Percentiles rank a stretch among this genome's conserved stretches.
Conservation (phyloP, 768 basidiomycete species). For the Cystoderma amianthinum region DNA sequence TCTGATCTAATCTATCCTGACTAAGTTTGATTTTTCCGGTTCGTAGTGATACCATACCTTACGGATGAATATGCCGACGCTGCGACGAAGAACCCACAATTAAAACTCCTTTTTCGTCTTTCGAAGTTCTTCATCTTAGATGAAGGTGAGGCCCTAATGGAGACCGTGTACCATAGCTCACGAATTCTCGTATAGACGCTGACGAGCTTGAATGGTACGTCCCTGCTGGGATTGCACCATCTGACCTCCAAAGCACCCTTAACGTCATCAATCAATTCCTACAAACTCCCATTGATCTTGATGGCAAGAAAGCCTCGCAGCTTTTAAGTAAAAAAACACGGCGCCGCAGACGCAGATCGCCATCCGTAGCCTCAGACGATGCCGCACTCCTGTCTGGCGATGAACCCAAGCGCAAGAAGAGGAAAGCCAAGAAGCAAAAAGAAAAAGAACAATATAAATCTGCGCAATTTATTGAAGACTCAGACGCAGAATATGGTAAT, state of each 20-base stretch:
- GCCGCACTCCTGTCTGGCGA: constrained; percentile 27
- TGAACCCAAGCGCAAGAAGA: constrained; percentile 39
- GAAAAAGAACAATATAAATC: constrained; percentile 66
- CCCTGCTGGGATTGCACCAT: constrained; percentile 61
- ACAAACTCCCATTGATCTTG: constrained; percentile 69
- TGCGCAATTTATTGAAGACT: constrained; percentile 89
- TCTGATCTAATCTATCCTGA: too few relatives aligned
- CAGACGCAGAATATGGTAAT: constrained; percentile 76
- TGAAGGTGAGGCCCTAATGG: constrained; percentile 43
- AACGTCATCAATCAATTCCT: constrained; percentile 83
- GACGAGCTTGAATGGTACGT: constrained; percentile 83
- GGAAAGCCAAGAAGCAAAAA: constrained; percentile 62
- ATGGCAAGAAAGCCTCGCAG: constrained; percentile 68
- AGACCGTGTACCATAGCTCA: neutral
- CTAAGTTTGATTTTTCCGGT: too few relatives aligned
- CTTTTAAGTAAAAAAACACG: constrained; percentile 62
- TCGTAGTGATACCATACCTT: constrained; percentile 67
- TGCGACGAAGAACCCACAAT: constrained; percentile 66
- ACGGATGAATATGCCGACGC: constrained; percentile 72
- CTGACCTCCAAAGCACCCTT: constrained; percentile 60
- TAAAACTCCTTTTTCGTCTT: constrained; percentile 83
- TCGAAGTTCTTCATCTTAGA: constrained; percentile 61
- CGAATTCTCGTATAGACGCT: constrained; percentile 32
- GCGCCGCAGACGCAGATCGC: constrained; percentile 44
- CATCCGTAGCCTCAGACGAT: constrained; percentile 37